phyloP scores from a whole-genome alignment of 495 filamentous ascomycete genomes.

The Ascobolus immersus region DNA sequence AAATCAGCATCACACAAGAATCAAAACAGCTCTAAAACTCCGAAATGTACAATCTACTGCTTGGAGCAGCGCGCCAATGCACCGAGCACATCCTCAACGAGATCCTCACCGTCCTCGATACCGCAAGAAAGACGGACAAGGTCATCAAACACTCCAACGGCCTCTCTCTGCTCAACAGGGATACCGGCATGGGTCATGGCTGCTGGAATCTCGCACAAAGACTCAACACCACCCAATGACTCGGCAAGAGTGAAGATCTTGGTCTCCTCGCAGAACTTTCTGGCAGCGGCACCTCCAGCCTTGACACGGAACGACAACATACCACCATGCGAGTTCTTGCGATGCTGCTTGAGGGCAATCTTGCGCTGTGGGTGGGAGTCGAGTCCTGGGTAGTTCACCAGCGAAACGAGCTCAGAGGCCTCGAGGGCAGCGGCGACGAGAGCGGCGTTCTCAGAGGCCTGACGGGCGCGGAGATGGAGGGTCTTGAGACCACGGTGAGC shows the following conservation, averaged over 20 bases:
- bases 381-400: conserved; percentile 87
- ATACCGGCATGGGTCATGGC: conserved; percentile 96
- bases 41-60: no score
- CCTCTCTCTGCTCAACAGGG: conserved; percentile 66
- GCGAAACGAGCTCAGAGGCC: conserved; percentile 51
- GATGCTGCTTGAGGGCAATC: conserved; percentile 73
- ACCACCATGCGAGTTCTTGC: conserved; percentile 80
- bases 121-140: conserved; percentile 85
- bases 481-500: conserved; percentile 97
- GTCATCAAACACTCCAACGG: conserved; percentile 85
- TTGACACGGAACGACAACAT: conserved; percentile 93
- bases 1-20: no score
- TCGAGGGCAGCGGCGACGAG: conserved; percentile 54
- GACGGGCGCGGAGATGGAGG: conserved; percentile 68
- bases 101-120: conserved; percentile 71
- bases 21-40: no score
- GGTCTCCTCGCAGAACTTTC: conserved; percentile 73
- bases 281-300: conserved; percentile 65
- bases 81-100: conserved; percentile 58
- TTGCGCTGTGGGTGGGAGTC: conserved; percentile 60
- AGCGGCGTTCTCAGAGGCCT: conserved; percentile 59
- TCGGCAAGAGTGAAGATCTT: conserved; percentile 84
- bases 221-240: conserved; percentile 79
- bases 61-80: conserved; percentile 62
- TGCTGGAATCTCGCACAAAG: conserved; percentile 66